Percentiles rank a stretch among this genome's conserved stretches.
Conservation (phyloP, 371 early-diverging fungal genomes). For the Mycotypha africana region DNA sequence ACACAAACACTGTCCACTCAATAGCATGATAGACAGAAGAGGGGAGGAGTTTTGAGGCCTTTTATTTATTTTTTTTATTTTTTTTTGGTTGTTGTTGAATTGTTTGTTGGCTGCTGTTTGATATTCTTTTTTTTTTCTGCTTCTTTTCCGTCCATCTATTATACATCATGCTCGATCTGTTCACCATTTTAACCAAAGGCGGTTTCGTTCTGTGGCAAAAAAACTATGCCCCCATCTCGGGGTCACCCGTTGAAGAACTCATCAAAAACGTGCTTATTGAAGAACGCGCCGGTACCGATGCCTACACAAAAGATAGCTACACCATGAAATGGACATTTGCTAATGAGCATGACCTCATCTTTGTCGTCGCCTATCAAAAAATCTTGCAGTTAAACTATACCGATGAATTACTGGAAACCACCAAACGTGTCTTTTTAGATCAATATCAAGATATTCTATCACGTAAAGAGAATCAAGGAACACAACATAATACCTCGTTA, state of each 20-base stretch:
- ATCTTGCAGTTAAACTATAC: slow-evolving; percentile 81
- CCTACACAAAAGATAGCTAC: slow-evolving; percentile 59
- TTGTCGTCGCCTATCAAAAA: slow-evolving; percentile 92
- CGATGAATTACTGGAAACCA: slow-evolving; percentile 75
- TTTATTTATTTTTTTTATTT: too few species aligned
- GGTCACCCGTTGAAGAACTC: slow-evolving; percentile 67
- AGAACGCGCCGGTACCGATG: slow-evolving; percentile 60
- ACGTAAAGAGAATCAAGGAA: too few species aligned
- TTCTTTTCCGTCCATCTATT: background rate
- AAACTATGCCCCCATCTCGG: slow-evolving; percentile 48
- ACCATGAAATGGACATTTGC: slow-evolving; percentile 80
- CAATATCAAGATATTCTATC: too few species aligned
- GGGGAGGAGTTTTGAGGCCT: too few species aligned
- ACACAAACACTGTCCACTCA: background rate
- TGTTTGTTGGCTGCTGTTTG: too few species aligned
- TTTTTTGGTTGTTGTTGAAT: too few species aligned
- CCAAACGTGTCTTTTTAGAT: slow-evolving; percentile 44
- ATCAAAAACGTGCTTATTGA: slow-evolving; percentile 78
- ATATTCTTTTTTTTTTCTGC: slow-evolving; percentile 1
- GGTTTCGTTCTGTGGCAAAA: slow-evolving; percentile 82
- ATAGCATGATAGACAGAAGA: background rate
- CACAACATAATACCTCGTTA: slow-evolving; percentile 14
- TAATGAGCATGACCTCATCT: slow-evolving; percentile 82
- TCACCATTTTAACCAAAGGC: slow-evolving; percentile 73
- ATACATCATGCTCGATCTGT: slow-evolving; percentile 70